Base-by-base conservation (phyloP, 1,284 basidiomycete genomes). In the Volvariella volvacea region DNA sequence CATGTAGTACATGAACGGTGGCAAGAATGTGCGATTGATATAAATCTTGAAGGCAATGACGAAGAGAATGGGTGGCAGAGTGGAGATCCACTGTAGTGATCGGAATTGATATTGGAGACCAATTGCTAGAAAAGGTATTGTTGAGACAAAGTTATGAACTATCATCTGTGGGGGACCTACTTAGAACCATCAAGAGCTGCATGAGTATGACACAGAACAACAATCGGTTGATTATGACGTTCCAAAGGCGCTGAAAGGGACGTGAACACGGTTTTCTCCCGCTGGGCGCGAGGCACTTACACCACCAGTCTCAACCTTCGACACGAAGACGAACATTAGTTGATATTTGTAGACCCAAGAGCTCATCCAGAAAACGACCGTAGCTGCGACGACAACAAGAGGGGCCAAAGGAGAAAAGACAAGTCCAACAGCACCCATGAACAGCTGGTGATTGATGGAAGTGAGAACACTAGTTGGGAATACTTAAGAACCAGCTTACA, bases 331-430 rank as follows among this genome's bases (percentile, higher is more conserved):
- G 60, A 93, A 96, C 80, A 96, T 92, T 39, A 95, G 71, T 67
- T 95, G 91, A 55, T 90, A 94, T 69, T 89, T 94, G 76, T 92
- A 89, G 45, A 89, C 84, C 72, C 78, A 79, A 0, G 80, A 83
- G 51, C 76, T 76, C 52, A 86, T 71, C 88, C 89, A 93, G 63
- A 96, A 90, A 4, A 94, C 88, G 32, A 86, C 59, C 2, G 82
- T 78, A 6, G 78, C 87, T 19, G 80, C 81, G 28, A 84, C 70
- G n/a, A 74, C 75, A 20, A 97, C 92, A 14, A 96, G 66, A 1
- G 93, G 94, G 0, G 93, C 92, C 6, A 97, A 70, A 1, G 93
- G 93, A 0, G 93, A 89, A 55, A 97, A 97, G 16, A 94, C 83
- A 39, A 97, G 64, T 0, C 82, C 92, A 39, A 96, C 89, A 9